Evolutionary conservation across 352 stramenopile species (phyloP), one percentile per base, ranked within the genome.

Genomic region (Pythium graminicola): DNA sequence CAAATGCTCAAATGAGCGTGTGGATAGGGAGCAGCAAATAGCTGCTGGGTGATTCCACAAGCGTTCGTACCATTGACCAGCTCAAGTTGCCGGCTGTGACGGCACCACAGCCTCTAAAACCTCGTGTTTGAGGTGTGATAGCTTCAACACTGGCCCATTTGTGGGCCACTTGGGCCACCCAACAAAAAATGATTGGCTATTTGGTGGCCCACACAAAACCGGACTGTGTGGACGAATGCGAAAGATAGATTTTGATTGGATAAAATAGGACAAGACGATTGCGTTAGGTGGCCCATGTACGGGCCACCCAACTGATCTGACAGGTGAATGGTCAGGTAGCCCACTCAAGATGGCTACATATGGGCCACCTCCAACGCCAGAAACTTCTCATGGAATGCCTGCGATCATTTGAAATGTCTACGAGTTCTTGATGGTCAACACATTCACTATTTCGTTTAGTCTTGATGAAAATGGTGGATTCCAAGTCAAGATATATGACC

Each of bases 131-230:
- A 60, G 60, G 60, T 67, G 43, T 16, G 39, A 59, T 31, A 52
- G 49, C 49, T 60, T 69, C 50, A 64, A 69, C 50, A 64, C 36
- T 44, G 47, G 48, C 44, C 46, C 50, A 50, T 42, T 33, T 29
- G 32, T 69, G 62, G 62, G 24, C 62, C 62, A 58, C 19, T 24
- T 69, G 61, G 62, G 39, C 62, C 62, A 65, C 56, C 33, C 33
- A 14, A 3, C 5, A 27, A 10, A 26, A 42, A 20, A 36, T 58
- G 50, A 60, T 65, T 65, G 45, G 57, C 13, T 35, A 53, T 8
- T 41, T n/a, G 33, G 6, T 41, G 38, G 48, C 23, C 42, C 26
- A 28, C 5, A 13, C 39, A 26, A 20, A 14, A 22, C 16, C 13
- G 4, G 0, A 27, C 3, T 4, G 35, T 60, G 44, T 60, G 33